Evolutionary conservation across 1,284 basidiomycete genomes (phyloP), one percentile per base, ranked within the genome.

Genomic region (Ustilago trichophora): DNA sequence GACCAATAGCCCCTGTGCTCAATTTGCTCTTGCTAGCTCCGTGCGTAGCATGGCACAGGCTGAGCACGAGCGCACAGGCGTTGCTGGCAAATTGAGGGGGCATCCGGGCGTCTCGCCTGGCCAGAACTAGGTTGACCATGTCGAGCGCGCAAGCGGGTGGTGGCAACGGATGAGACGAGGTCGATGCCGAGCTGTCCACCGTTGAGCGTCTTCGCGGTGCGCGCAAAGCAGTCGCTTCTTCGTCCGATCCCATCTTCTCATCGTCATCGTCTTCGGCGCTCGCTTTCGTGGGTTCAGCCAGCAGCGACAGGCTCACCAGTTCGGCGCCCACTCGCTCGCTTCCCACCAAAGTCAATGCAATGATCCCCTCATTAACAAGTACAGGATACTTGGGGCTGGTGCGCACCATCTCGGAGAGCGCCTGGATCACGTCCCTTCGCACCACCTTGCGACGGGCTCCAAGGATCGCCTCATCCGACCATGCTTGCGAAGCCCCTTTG

Each of bases 281-380:
- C 1, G 52, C 33, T 34, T 54, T 56, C 45, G 41, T 45, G 1
- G 60, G 67, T 33, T 70, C 52, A 10, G 51, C 22, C 6, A 69
- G 46, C 25, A 74, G 54, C 31, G 72, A 71, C 16, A 58, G 22
- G 36, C 71, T 58, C 3, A 74, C 69, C n/a, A 74, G 37, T 87
- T 73, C 82, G 89, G 91, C 87, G 71, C 89, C 90, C 50, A 84
- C 82, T 37, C 84, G 83, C 51, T 88, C 85, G 12, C 88, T 88
- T 57, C 87, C 87, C 62, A 96, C 82, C 45, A 97, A 82, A 31
- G 89, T 90, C 58, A 96, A 82, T 1, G 91, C 91, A 24, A 97
- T 86, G 24, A 96, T 85, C 0, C 90, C 91, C 81, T 98, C 95
- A 75, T 94, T 95, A 59, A 96, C 86, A 26, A 98, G 85, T 38